Base-by-base conservation (phyloP, 345 rosid species). In the Camelina hispida region DNA sequence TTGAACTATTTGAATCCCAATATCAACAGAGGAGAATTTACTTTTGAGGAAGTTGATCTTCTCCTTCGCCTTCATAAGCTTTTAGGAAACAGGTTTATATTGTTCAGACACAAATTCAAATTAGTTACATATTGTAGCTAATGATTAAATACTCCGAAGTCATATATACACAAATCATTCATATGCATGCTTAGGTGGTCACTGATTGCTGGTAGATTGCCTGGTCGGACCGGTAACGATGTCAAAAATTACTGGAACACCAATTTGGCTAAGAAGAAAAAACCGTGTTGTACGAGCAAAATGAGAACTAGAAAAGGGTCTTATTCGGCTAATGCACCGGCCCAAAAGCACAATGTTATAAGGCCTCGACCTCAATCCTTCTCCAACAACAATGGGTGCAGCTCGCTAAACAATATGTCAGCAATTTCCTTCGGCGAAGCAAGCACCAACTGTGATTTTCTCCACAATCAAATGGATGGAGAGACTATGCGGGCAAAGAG, bases 191-290 rank as follows among this genome's bases (percentile, higher is more conserved):
- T 5, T 32, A 30, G 56, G 28, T 51, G 56, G 86, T 66, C 86
- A 2, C 56, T 83, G 13, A 83, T 83, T 58, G 85, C 87, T 37
- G 87, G 85, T 9, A 50, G 87, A 25, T 62, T 84, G 6, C 85
- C 87, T 1, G 85, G 81, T 60, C 70, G 85, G 28, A 82, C 87
- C 3, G 85, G 81, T 38, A 82, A 82, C 62, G 84, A 82, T 53
- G 53, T 84, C 2, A 84, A 84, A 43, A 84, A 82, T 56, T 80
- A 82, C 44, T 84, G 85, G 85, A 84, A 82, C 76, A 80, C 85
- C n/a, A 78, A 61, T 69, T 56, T 84, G 32, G 18, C 78, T 77
- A 84, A 84, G 74, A 84, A 78, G 3, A 7, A 35, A 34, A 46
- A 73, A 16, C 3, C 3, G 1, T 42, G 7, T 37, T 4, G 6